phyloP scores from a whole-genome alignment of 208 protist genomes.

The Leptomonas seymouri region DNA sequence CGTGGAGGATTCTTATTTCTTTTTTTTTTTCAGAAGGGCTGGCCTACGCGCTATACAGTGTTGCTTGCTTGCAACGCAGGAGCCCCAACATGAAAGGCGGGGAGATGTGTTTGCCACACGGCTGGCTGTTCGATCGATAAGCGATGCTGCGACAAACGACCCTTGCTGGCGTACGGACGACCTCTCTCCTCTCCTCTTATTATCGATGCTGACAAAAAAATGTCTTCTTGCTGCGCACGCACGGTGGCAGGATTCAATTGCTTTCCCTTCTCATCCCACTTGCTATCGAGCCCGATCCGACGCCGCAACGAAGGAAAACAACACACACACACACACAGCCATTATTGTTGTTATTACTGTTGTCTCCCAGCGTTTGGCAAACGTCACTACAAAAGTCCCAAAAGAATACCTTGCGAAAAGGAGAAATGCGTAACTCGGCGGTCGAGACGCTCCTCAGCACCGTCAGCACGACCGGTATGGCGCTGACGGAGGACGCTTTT shows the following conservation, averaged over 20 bases:
- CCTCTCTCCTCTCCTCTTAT: conserved; percentile 17
- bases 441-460: conserved; percentile 59
- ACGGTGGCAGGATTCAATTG: background rate
- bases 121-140: no score
- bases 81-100: no score
- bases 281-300: background rate
- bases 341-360: no score
- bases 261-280: background rate
- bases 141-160: no score
- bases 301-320: background rate
- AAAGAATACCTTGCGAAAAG: background rate
- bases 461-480: conserved; percentile 48
- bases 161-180: no score
- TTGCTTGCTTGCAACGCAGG: no score
- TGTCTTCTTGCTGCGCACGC: background rate
- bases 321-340: background rate
- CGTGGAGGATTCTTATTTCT: no score
- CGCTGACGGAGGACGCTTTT: conserved; percentile 73
- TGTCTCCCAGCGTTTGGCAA: no score
- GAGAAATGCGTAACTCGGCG: conserved; percentile 67
- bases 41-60: no score
- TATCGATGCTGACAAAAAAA: background rate
- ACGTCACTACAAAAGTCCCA: background rate
- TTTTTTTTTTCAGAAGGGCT: background rate
- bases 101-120: no score